Base-by-base conservation (phyloP, 2,329 filamentous ascomycete genomes). In the Nannizziopsis arthrosporioides region DNA sequence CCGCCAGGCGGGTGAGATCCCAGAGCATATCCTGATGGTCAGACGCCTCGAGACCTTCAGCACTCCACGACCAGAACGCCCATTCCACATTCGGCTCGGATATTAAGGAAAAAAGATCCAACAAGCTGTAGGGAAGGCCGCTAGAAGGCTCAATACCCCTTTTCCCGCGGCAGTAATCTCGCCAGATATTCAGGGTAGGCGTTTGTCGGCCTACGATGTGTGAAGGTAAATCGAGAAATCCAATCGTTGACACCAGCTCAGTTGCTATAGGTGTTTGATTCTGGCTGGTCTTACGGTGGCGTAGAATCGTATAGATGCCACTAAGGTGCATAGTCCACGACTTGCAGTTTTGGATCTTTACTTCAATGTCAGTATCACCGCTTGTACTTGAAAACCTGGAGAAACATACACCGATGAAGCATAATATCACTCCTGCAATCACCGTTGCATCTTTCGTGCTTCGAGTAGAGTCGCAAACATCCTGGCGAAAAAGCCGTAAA, bases 161-260 rank as follows among this genome's bases (percentile, higher is more conserved):
- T 30, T 48, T 52, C 8, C 51, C 51, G 18, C 51, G 47, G 32
- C 51, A 52, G 32, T 52, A 52, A 38, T 52, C 51, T 5, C 51
- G 47, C 51, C 51, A 52, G 17, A 52, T 52, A 31, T 52, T 42
- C 5, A 52, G 36, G n/a, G 47, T 32, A 8, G 42, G 41, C 5
- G 51, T 47, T 18, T 49, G 39, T 5, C 51, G 47, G 8, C 51
- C 51, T 11, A 52, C 34, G 27, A 50, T 45, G 17, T 52, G 51
- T 9, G 51, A 50, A 9, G 51, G 47, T 27, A 52, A 39, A 22
- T 52, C 51, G 31, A 50, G 48, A 42, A 52, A 52, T 39, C 47
- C 51, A 17, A 52, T 48, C 14, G 47, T 50, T 18, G 45, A 39
- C 6, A 50, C 27, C 3, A 52, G 41, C 12, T 52, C 51, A 7